These are phyloP conservation scores for Cyberlindnera euphorbiae DNA, from an alignment of 805 yeast genomes.

Conservation along the genomic window DNA sequence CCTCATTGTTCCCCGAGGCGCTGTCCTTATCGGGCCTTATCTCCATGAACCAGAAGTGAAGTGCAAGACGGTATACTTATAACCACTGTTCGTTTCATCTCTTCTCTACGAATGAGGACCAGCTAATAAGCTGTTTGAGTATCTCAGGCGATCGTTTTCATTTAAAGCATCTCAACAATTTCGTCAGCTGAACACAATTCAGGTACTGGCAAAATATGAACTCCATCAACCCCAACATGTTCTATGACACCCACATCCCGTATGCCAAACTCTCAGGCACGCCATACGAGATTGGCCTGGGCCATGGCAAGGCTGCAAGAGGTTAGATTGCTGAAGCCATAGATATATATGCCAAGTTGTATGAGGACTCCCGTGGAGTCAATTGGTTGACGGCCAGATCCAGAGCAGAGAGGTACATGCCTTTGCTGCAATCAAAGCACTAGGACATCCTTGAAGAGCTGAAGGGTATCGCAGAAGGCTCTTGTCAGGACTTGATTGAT, in stretches of 20 bases:
- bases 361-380: conserved; percentile 21
- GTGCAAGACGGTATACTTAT: background rate
- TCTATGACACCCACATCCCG: conserved; percentile 26
- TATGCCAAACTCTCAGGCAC: conserved; percentile 22
- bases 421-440: conserved; percentile 23
- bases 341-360: conserved; percentile 27
- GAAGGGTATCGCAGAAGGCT: conserved; percentile 35
- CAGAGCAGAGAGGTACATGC: conserved; percentile 27
- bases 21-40: conserved; percentile 10
- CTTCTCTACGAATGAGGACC: background rate
- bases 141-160: background rate
- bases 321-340: conserved; percentile 27
- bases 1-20: no score
- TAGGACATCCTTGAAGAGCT: conserved; percentile 33
- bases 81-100: background rate
- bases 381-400: conserved; percentile 29
- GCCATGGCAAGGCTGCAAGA: conserved; percentile 32
- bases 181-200: background rate
- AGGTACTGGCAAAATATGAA: conserved; percentile 4
- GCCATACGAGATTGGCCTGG: conserved; percentile 30
- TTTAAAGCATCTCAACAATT: background rate
- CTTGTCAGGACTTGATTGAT: conserved; percentile 29
- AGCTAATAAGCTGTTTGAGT: background rate
- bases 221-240: conserved; percentile 16
- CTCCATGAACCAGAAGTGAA: conserved; percentile 1